phyloP scores from a whole-genome alignment of 2,329 filamentous ascomycete genomes.

The Decorospora gaudefroyi region DNA sequence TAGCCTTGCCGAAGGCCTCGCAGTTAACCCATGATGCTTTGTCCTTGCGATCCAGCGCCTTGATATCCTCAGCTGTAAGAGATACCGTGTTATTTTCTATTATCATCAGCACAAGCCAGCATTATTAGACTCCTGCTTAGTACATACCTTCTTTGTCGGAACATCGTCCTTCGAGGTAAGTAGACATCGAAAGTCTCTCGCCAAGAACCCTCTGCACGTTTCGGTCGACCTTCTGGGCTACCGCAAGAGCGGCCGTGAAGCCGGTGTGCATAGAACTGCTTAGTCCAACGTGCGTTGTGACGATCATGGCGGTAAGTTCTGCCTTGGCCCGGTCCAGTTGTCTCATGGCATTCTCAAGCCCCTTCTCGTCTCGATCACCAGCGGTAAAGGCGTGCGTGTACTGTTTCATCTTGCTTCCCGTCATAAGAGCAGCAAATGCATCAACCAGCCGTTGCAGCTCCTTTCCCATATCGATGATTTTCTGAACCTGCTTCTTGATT shows the following conservation, averaged over 20 bases:
- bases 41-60: conserved; percentile 3
- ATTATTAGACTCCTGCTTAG: not conserved
- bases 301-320: conserved; percentile 6
- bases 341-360: conserved; percentile 3
- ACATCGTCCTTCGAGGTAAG: conserved; percentile 4
- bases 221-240: conserved; percentile 1
- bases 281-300: conserved; percentile 7
- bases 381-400: conserved; percentile 1
- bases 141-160: conserved; percentile 6
- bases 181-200: conserved; percentile 1
- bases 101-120: not conserved
- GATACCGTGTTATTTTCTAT: conserved; percentile 4
- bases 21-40: conserved; percentile 7
- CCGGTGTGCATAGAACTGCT: conserved; percentile 4
- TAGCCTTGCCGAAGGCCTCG: conserved; percentile 4
- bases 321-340: conserved; percentile 1
- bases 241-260: conserved; percentile 3
- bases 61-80: conserved; percentile 3
- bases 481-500: conserved; percentile 8
- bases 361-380: conserved; percentile 1
- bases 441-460: conserved; percentile 8
- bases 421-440: conserved; percentile 4
- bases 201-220: conserved; percentile 8
- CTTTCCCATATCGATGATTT: conserved; percentile 6
- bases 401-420: conserved; percentile 8